A percentile compares a stretch with the other conserved stretches of the same genome.
Conservation (phyloP, 176 grass and related monocot genomes). For the Ananas comosus region DNA sequence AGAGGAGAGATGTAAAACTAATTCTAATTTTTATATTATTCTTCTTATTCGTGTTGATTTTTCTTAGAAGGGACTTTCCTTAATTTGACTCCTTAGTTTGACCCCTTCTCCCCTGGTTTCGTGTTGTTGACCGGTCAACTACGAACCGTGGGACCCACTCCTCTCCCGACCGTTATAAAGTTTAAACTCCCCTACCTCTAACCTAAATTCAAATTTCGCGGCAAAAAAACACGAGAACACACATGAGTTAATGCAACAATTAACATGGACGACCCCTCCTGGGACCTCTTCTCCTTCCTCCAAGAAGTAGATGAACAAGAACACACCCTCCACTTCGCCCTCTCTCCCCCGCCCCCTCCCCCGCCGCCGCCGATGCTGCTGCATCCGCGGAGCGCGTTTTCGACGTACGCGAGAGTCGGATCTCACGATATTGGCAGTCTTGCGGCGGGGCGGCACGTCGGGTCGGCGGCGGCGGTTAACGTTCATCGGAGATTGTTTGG, state of each 20-base stretch:
- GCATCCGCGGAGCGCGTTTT: background rate
- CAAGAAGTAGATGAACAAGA: background rate
- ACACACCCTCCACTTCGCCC: background rate
- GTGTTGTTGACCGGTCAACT: background rate
- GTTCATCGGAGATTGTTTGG: constrained; percentile 2
- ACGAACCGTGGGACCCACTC: background rate
- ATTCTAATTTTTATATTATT: too few species aligned
- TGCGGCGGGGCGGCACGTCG: background rate
- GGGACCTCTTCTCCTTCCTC: background rate
- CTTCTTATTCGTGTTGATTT: too few species aligned
- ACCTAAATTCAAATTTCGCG: background rate
- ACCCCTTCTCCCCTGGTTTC: background rate
- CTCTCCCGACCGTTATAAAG: too few species aligned
- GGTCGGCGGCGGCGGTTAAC: background rate
- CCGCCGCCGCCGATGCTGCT: background rate
- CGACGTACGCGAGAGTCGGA: background rate
- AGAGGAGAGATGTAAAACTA: too few species aligned
- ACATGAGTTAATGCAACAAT: background rate
- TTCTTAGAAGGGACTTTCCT: too few species aligned
- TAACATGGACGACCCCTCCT: background rate
- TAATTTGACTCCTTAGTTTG: background rate
- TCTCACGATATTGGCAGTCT: background rate
- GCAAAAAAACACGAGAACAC: background rate
- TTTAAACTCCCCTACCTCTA: background rate
- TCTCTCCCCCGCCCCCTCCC: background rate